These are phyloP conservation scores for Phytophthora litchii DNA, from an alignment of 352 stramenopile genomes.

Conservation along the genomic window DNA sequence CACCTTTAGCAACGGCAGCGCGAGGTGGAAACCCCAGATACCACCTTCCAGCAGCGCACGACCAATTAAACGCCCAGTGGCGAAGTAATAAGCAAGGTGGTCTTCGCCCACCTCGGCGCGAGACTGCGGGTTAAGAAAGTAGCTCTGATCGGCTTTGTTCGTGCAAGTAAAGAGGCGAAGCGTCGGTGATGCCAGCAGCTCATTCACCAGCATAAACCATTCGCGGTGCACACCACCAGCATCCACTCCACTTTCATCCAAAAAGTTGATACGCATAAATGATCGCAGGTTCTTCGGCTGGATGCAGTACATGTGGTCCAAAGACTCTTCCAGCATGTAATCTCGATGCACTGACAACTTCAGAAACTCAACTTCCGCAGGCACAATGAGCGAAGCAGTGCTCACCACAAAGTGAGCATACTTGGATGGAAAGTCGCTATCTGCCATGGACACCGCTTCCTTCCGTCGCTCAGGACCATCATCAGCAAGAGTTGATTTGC, in stretches of 20 bases:
- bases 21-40: slow-evolving; percentile 93
- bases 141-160: slow-evolving; percentile 66
- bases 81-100: slow-evolving; percentile 68
- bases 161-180: slow-evolving; percentile 60
- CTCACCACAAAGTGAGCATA: slow-evolving; percentile 78
- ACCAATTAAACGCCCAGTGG: slow-evolving; percentile 64
- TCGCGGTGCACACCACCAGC: slow-evolving; percentile 91
- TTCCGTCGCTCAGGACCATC: slow-evolving; percentile 41
- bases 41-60: slow-evolving; percentile 85
- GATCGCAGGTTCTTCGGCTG: slow-evolving; percentile 63
- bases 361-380: slow-evolving; percentile 69
- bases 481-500: slow-evolving; percentile 30
- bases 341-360: slow-evolving; percentile 69
- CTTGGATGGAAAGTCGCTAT: slow-evolving; percentile 72
- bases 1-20: slow-evolving; percentile 96
- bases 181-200: slow-evolving; percentile 51
- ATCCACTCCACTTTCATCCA: slow-evolving; percentile 86
- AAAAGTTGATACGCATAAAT: slow-evolving; percentile 87
- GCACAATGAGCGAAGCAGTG: slow-evolving; percentile 64
- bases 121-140: slow-evolving; percentile 69
- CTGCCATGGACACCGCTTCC: slow-evolving; percentile 46
- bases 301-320: slow-evolving; percentile 72
- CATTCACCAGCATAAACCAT: slow-evolving; percentile 90
- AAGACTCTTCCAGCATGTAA: slow-evolving; percentile 71
- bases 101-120: slow-evolving; percentile 54